Evolutionary conservation across 306 rosid species (phyloP).

Genomic region (Cicer arietinum): DNA sequence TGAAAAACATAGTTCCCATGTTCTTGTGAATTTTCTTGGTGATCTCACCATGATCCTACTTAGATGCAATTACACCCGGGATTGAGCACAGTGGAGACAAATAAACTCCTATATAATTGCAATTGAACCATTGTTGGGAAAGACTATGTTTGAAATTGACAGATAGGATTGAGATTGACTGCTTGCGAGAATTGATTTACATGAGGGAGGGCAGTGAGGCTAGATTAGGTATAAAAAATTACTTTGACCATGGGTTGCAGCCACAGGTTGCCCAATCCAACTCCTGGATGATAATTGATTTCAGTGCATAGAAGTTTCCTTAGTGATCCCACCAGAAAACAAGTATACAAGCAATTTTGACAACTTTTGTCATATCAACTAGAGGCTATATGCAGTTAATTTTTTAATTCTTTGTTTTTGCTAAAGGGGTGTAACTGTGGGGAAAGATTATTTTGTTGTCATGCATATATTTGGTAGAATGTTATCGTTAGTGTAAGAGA

Average conservation of each 20-base stretch:
- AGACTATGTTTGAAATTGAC: not conserved
- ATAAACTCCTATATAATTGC: not conserved
- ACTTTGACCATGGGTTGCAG: not conserved
- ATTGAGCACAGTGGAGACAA: not conserved
- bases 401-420: conserved; percentile 6
- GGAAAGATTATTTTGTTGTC: conserved; percentile 18
- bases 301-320: not conserved
- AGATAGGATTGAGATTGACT: not conserved
- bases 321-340: conserved; percentile 2
- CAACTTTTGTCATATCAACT: not conserved
- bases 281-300: not conserved
- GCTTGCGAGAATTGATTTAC: not conserved
- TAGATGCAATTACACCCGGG: not conserved
- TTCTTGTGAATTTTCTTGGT: not conserved
- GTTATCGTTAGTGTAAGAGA: not conserved
- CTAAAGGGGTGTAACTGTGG: not conserved
- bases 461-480: conserved; percentile 34
- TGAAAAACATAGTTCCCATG: not conserved
- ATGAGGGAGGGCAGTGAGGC: not conserved
- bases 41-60: conserved; percentile 3
- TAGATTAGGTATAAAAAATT: not conserved
- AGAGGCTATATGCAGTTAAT: conserved; percentile 19
- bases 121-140: not conserved
- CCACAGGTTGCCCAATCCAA: conserved; percentile 2
- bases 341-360: not conserved